Evolutionary conservation across 805 yeast species (phyloP).

Genomic region (Komagataella pastoris): DNA sequence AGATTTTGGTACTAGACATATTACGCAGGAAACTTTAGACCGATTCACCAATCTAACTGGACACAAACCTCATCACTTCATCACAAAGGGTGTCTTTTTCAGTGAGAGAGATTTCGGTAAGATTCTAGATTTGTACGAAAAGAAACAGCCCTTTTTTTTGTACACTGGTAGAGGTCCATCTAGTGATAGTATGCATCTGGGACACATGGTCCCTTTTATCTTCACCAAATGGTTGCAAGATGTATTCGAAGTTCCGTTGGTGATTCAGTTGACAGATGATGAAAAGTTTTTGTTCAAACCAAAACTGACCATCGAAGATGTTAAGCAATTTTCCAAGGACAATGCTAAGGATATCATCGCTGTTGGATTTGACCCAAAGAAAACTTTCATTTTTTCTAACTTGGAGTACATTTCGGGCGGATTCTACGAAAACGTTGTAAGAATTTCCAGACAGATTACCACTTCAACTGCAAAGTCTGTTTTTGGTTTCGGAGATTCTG

Average conservation of each 20-base stretch:
- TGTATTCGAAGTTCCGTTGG: slow-evolving; percentile 91
- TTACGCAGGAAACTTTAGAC: slow-evolving; percentile 55
- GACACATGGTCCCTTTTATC: slow-evolving; percentile 90
- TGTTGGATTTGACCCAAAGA: slow-evolving; percentile 87
- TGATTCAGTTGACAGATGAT: slow-evolving; percentile 90
- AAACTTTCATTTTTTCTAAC: slow-evolving; percentile 92
- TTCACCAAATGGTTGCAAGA: slow-evolving; percentile 98
- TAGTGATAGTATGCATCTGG: slow-evolving; percentile 87
- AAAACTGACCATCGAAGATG: slow-evolving; percentile 79
- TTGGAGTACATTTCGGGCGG: slow-evolving; percentile 86
- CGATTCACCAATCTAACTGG: slow-evolving; percentile 81
- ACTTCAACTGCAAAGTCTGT: slow-evolving; percentile 96
- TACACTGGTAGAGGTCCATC: slow-evolving; percentile 98
- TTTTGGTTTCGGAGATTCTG: slow-evolving; percentile 91
- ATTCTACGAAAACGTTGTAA: slow-evolving; percentile 87
- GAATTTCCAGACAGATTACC: slow-evolving; percentile 88
- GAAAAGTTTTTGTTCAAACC: slow-evolving; percentile 94
- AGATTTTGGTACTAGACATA: slow-evolving; percentile 76
- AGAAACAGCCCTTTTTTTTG: slow-evolving; percentile 87
- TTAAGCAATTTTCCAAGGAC: slow-evolving; percentile 62
- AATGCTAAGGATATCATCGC: slow-evolving; percentile 91
- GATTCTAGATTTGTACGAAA: slow-evolving; percentile 82
- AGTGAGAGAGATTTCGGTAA: slow-evolving; percentile 73
- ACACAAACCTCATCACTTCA: slow-evolving; percentile 76
- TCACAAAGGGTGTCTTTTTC: slow-evolving; percentile 86